These are phyloP conservation scores for Amanita polypyramis DNA, from an alignment of 768 basidiomycete genomes.

Conservation along the genomic window DNA sequence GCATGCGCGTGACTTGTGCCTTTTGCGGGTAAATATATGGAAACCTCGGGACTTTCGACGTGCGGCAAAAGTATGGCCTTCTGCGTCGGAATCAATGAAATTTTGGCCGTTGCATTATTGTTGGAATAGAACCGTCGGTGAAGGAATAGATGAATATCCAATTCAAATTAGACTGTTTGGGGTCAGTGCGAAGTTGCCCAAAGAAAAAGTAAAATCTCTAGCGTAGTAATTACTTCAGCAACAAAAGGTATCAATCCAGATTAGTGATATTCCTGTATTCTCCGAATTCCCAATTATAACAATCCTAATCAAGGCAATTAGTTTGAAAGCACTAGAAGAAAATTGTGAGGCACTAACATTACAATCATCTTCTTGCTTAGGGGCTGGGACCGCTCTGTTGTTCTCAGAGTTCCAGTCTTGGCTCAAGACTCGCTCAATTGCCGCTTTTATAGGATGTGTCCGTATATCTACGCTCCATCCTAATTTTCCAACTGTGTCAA, in stretches of 20 bases:
- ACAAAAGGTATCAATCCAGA: neutral
- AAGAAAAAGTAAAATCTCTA: no score
- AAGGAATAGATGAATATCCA: no score
- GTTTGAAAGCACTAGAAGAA: neutral
- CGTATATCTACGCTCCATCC: conserved; percentile 72
- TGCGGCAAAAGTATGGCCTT: no score
- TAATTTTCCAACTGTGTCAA: conserved; percentile 76
- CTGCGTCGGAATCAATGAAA: no score
- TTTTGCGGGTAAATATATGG: no score
- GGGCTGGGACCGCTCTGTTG: conserved; percentile 32
- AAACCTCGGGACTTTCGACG: no score
- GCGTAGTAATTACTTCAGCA: no score
- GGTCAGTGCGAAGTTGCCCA: no score
- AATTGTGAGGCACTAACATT: conserved; percentile 31
- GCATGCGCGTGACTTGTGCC: no score
- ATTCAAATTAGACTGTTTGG: no score
- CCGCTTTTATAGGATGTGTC: conserved; percentile 58
- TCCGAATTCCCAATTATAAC: conserved; percentile 66
- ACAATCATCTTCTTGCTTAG: conserved; percentile 51
- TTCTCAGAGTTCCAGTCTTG: conserved; percentile 26
- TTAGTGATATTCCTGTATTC: conserved; percentile 19
- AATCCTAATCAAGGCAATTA: conserved; percentile 36
- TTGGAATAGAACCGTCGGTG: no score
- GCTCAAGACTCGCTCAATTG: conserved; percentile 45
- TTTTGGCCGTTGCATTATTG: no score